Conservation (phyloP, 257 asterid species). For the Fraxinus anomala region DNA sequence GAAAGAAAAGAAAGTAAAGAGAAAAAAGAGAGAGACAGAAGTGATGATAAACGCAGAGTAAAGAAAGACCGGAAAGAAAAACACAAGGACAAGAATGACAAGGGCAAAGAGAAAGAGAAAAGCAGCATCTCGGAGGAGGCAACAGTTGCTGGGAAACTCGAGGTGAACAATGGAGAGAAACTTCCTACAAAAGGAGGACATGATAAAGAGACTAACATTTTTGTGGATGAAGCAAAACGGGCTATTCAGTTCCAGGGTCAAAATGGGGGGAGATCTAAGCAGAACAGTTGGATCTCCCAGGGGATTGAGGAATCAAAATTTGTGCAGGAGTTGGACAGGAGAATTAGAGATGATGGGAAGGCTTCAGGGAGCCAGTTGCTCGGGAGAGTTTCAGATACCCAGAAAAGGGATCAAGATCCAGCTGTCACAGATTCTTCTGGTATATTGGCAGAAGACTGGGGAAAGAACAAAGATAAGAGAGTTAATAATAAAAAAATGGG, state of each 20-base stretch:
- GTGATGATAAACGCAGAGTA: conserved; percentile 57
- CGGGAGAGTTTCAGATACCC: conserved; percentile 38
- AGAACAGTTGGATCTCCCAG: conserved; percentile 29
- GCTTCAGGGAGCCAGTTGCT: conserved; percentile 44
- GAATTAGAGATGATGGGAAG: conserved; percentile 52
- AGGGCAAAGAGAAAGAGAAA: conserved; percentile 55
- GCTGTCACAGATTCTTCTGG: conserved; percentile 34
- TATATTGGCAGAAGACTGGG: conserved; percentile 41
- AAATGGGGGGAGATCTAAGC: conserved; percentile 46
- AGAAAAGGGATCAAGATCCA: conserved; percentile 36
- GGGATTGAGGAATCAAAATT: conserved; percentile 51
- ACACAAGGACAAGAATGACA: conserved; percentile 61
- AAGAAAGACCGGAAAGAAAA: conserved; percentile 68
- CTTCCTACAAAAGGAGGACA: conserved; percentile 36
- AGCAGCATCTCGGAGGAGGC: conserved; percentile 65
- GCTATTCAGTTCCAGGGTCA: conserved; percentile 40
- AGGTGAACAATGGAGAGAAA: conserved; percentile 39
- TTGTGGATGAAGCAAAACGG: conserved; percentile 36
- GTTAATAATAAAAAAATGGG: conserved; percentile 42
- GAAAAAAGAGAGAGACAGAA: conserved; percentile 58
- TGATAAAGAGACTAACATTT: conserved; percentile 30
- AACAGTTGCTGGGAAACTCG: conserved; percentile 46
- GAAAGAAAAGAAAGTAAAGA: conserved; percentile 64
- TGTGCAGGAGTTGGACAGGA: conserved; percentile 60
- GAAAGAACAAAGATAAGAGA: conserved; percentile 37